Evolutionary conservation across 1,139 yeast species (phyloP).

Genomic region (Geotrichum cucujoidarum): DNA sequence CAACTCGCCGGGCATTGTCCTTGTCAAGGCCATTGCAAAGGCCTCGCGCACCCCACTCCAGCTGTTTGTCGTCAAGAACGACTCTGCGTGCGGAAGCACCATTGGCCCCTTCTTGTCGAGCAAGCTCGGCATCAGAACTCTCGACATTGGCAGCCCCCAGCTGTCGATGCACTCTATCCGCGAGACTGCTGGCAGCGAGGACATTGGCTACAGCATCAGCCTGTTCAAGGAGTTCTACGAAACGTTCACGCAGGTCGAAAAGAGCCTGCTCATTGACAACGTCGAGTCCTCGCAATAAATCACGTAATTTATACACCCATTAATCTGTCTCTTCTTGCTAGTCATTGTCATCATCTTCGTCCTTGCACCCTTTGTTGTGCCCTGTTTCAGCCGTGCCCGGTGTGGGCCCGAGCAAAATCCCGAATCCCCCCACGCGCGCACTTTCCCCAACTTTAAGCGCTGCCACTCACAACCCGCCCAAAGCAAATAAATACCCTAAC

Average conservation of each 20-base stretch:
- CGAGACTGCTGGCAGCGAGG: slow-evolving; percentile 85
- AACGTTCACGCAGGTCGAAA: background rate
- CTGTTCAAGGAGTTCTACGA: slow-evolving; percentile 57
- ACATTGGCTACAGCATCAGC: slow-evolving; percentile 56
- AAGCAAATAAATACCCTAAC: too few relatives aligned
- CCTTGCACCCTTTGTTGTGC: slow-evolving; percentile 4
- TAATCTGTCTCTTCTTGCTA: too few relatives aligned
- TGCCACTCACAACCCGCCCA: too few relatives aligned
- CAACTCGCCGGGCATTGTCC: slow-evolving; percentile 80
- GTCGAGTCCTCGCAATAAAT: background rate
- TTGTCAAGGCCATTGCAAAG: slow-evolving; percentile 69
- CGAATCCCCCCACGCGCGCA: too few relatives aligned
- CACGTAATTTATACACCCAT: background rate
- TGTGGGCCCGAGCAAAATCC: too few relatives aligned
- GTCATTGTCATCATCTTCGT: background rate
- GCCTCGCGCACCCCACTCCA: slow-evolving; percentile 49
- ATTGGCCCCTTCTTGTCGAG: slow-evolving; percentile 93
- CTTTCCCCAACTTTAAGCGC: too few relatives aligned
- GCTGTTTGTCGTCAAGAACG: slow-evolving; percentile 83
- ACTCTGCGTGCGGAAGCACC: slow-evolving; percentile 92
- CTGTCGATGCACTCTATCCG: slow-evolving; percentile 93
- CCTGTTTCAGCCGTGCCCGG: slow-evolving; percentile 19
- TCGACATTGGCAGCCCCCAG: slow-evolving; percentile 92
- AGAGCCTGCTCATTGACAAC: slow-evolving; percentile 3
- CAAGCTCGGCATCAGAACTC: slow-evolving; percentile 79